Evolutionary conservation across 1,139 yeast species (phyloP), one percentile per base, ranked within the genome.

Genomic region (Saccharomyces hybrid): DNA sequence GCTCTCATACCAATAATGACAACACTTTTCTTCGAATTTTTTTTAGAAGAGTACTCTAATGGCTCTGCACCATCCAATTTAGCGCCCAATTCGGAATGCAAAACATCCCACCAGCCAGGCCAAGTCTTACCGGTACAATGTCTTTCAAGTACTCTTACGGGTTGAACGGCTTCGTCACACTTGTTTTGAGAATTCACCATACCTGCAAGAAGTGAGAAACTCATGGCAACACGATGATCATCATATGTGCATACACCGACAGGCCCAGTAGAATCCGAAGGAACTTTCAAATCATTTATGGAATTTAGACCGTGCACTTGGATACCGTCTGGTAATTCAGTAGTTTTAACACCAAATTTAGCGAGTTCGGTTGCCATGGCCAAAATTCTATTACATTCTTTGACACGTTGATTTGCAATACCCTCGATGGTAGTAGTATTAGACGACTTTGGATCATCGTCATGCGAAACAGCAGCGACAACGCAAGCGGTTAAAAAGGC

Each of bases 81-180:
- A 42, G 81, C 85, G 31, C 83, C 80, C 66, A 93, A 82, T 57
- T 78, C 74, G 55, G 86, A 80, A 66, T 84, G 89, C 60, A 93
- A 77, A 51, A 86, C 79, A 72, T 93, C 99, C 99, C 99, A 93
- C 99, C 99, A 93, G 48, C 98, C 98, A 19, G 99, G 99, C 99
- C 99, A 93, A 0, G 99, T 93, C 75, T 93, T 93, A 57, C 95
- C 95, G 2, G 96, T 95, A 69, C 97, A 89, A 32, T 87, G 79
- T 73, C 98, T 83, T 69, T 91, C 97, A 63, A 86, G 82, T 57
- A 93, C 83, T 61, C 83, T 76, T 1, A 87, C 95, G 2, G 88
- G 84, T 2, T 75, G 75, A 2, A 63, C 55, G 58, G 78, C 70
- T 54, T 78, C 71, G 4, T 83, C 83, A 2, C 52, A 3, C 2